These are phyloP conservation scores for Extremus antarcticus DNA, from an alignment of 495 filamentous ascomycete genomes.

Conservation along the genomic window DNA sequence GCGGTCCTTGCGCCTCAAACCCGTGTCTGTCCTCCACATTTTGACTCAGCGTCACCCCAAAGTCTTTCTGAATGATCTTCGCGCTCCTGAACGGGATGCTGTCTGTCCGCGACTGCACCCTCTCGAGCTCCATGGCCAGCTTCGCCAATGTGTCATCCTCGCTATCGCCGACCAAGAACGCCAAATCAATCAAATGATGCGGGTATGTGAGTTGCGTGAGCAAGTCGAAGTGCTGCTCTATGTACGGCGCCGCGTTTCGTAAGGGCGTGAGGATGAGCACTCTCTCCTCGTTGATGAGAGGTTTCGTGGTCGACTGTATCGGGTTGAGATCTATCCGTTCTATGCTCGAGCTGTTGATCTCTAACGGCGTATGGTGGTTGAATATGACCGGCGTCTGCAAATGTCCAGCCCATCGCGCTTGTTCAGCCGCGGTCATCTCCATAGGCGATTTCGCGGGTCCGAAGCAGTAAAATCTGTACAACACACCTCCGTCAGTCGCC, in stretches of 20 bases:
- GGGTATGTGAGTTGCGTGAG: conserved; percentile 85
- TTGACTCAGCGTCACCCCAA: conserved; percentile 59
- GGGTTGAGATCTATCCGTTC: conserved; percentile 69
- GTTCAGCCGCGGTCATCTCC: conserved; percentile 85
- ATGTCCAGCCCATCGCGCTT: conserved; percentile 78
- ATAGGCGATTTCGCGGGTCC: conserved; percentile 86
- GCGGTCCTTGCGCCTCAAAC: conserved; percentile 78
- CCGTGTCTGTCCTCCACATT: conserved; percentile 71
- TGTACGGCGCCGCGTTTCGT: conserved; percentile 71
- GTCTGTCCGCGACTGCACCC: conserved; percentile 73
- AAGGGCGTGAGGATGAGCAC: conserved; percentile 92
- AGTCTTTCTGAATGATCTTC: conserved; percentile 79
- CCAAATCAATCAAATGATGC: conserved; percentile 89
- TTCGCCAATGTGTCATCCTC: conserved; percentile 79
- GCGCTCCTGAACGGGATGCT: conserved; percentile 73
- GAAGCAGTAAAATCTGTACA: conserved; percentile 85
- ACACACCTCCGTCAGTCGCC: conserved; percentile 5
- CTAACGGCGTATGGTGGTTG: conserved; percentile 83
- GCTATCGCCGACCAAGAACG: conserved; percentile 85
- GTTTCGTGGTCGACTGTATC: conserved; percentile 70
- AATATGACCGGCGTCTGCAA: conserved; percentile 85
- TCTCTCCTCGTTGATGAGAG: conserved; percentile 67
- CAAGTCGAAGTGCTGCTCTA: conserved; percentile 87
- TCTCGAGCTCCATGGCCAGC: conserved; percentile 69
- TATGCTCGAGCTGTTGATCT: conserved; percentile 74